phyloP scores from a whole-genome alignment of 2,329 filamentous ascomycete genomes.

The Fusarium tuaranense region DNA sequence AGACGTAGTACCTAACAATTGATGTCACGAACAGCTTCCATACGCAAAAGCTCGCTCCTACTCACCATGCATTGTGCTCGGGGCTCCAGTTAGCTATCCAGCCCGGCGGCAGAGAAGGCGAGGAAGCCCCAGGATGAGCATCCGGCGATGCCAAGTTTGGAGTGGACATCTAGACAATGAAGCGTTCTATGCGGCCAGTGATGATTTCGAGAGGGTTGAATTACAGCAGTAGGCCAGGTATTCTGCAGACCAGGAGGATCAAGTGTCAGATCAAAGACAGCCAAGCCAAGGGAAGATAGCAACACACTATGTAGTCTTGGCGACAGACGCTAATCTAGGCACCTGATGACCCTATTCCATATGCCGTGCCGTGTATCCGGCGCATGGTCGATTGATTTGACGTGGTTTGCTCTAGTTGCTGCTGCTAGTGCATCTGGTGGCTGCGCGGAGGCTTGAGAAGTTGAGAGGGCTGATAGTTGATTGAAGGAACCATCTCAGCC shows the following conservation, averaged over 20 bases:
- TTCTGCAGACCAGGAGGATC: not conserved
- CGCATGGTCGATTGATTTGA: not conserved
- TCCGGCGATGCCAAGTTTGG: not conserved
- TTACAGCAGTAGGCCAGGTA: not conserved
- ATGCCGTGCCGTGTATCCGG: not conserved
- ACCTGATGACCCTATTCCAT: not conserved
- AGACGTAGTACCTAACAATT: conserved; percentile 16
- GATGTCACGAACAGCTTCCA: not conserved
- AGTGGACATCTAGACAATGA: not conserved
- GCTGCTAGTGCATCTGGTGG: not conserved
- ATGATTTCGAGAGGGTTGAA: not conserved
- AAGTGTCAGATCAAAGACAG: not conserved
- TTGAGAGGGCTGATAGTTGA: not conserved
- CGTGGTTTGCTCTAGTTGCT: not conserved
- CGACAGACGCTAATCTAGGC: not conserved
- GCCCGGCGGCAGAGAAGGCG: conserved; percentile 2
- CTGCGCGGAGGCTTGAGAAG: not conserved
- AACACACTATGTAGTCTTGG: not conserved
- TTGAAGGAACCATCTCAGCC: not conserved
- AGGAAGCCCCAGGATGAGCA: not conserved
- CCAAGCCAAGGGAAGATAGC: not conserved
- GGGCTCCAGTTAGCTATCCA: conserved; percentile 26
- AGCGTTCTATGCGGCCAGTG: not conserved
- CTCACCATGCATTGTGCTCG: conserved; percentile 19
- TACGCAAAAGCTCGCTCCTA: not conserved